Conservation (phyloP, 352 stramenopile genomes). For the Phytophthora quininea region DNA sequence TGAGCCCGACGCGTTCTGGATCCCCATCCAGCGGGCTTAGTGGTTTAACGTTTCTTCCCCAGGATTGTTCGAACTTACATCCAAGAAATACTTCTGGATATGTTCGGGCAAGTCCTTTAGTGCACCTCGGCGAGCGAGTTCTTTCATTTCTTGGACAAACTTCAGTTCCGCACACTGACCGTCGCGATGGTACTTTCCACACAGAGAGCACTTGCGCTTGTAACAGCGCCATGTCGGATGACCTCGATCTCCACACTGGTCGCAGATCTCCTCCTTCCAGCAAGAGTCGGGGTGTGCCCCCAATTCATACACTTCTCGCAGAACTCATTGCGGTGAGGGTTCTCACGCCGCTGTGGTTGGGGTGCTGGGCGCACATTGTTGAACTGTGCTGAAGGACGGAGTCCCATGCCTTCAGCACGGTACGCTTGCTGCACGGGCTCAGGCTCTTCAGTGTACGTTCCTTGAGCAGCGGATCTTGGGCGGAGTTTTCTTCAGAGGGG, state of each 20-base stretch:
- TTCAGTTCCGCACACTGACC: not conserved
- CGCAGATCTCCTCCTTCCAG: not conserved
- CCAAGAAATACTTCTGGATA: not conserved
- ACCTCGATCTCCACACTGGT: not conserved
- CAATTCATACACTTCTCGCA: not conserved
- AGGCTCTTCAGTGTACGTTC: too few species aligned
- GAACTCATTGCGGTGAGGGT: not conserved
- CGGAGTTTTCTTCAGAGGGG: not conserved
- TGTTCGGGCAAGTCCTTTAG: not conserved
- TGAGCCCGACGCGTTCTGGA: too few species aligned
- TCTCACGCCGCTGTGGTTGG: not conserved
- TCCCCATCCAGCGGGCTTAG: too few species aligned
- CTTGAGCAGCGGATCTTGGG: too few species aligned
- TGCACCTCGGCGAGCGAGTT: not conserved
- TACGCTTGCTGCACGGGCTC: too few species aligned
- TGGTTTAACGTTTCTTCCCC: too few species aligned
- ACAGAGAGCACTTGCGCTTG: not conserved
- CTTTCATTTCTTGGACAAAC: not conserved
- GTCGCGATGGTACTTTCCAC: not conserved
- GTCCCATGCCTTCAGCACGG: too few species aligned
- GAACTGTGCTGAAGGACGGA: too few species aligned
- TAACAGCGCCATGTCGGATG: not conserved
- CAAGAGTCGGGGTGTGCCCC: not conserved
- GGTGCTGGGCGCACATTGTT: not conserved
- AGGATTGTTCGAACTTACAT: not conserved